A percentile compares a stretch with the other conserved stretches of the same genome.
Conservation (phyloP, 352 stramenopile species). For the Phytophthora pini region DNA sequence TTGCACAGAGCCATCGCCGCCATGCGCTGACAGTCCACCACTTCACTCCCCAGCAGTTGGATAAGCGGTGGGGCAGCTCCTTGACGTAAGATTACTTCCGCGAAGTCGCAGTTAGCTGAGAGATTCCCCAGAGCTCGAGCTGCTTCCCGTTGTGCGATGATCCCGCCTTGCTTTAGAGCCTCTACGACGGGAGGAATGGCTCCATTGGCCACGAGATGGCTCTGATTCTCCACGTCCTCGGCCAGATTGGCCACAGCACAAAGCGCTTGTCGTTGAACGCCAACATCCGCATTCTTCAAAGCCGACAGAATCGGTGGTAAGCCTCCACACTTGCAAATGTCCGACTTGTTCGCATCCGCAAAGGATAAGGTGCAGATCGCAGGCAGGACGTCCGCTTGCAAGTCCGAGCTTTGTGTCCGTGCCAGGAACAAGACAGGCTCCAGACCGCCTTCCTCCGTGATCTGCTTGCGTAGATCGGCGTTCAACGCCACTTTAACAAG, state of each 20-base stretch:
- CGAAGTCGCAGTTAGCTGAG: slow-evolving; percentile 95
- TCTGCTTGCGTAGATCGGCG: slow-evolving; percentile 92
- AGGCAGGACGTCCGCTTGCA: slow-evolving; percentile 92
- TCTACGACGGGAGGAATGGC: slow-evolving; percentile 89
- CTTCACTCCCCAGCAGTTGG: slow-evolving; percentile 87
- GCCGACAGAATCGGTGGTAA: slow-evolving; percentile 89
- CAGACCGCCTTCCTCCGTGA: slow-evolving; percentile 95
- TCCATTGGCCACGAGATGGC: slow-evolving; percentile 87
- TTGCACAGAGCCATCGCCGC: slow-evolving; percentile 96
- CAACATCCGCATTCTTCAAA: slow-evolving; percentile 71
- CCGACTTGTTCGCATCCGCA: slow-evolving; percentile 93
- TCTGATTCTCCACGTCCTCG: slow-evolving; percentile 95
- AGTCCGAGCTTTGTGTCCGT: slow-evolving; percentile 90
- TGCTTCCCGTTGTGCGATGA: slow-evolving; percentile 93
- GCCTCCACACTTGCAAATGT: slow-evolving; percentile 95
- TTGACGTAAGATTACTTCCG: slow-evolving; percentile 90
- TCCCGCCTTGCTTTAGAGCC: slow-evolving; percentile 71
- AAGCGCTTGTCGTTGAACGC: slow-evolving; percentile 92
- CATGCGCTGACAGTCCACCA: slow-evolving; percentile 95
- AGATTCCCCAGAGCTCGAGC: slow-evolving; percentile 94
- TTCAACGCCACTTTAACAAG: slow-evolving; percentile 97
- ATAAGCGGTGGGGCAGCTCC: slow-evolving; percentile 88
- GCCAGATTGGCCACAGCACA: slow-evolving; percentile 96
- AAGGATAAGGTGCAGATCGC: slow-evolving; percentile 94
- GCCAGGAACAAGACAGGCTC: slow-evolving; percentile 97